These are phyloP conservation scores for Cytospora paraplurivora DNA, from an alignment of 2,329 filamentous ascomycete genomes.

Conservation along the genomic window DNA sequence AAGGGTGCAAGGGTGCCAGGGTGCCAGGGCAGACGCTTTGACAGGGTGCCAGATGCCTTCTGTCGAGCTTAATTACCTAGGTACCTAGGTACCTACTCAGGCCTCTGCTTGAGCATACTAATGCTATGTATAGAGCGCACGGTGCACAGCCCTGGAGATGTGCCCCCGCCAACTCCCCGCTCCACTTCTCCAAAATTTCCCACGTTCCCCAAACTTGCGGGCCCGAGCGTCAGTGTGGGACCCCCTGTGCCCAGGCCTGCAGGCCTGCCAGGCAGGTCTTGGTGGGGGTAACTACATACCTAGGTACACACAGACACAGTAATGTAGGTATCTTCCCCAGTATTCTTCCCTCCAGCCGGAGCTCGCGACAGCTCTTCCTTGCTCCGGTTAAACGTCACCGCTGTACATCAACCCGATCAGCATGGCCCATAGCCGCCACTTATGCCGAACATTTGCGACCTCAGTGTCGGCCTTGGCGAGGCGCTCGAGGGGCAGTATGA, in stretches of 20 bases:
- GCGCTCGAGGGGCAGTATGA: not conserved
- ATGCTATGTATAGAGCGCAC: too few relatives aligned
- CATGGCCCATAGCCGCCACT: slow-evolving; percentile 19
- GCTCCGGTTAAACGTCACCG: slow-evolving; percentile 25
- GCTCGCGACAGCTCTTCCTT: slow-evolving; percentile 17
- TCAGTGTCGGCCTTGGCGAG: not conserved
- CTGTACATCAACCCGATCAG: slow-evolving; percentile 13
- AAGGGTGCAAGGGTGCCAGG: too few relatives aligned
- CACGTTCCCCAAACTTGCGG: slow-evolving; percentile 3
- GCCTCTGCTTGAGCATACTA: too few relatives aligned
- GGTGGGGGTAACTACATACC: too few relatives aligned
- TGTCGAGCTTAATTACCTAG: too few relatives aligned
- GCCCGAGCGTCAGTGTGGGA: not conserved
- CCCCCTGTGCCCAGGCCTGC: too few relatives aligned
- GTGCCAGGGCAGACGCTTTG: too few relatives aligned
- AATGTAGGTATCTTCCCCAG: not conserved
- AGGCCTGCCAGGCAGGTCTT: too few relatives aligned
- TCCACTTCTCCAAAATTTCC: not conserved
- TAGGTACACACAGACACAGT: too few relatives aligned
- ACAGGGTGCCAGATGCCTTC: too few relatives aligned
- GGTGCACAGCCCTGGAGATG: not conserved
- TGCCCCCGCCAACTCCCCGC: not conserved
- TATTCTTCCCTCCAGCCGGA: slow-evolving; percentile 8
- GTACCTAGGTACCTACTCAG: too few relatives aligned
- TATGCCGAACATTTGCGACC: slow-evolving; percentile 9